phyloP scores from a whole-genome alignment of 148 eudicot species.

The Salicornia ramosissima region DNA sequence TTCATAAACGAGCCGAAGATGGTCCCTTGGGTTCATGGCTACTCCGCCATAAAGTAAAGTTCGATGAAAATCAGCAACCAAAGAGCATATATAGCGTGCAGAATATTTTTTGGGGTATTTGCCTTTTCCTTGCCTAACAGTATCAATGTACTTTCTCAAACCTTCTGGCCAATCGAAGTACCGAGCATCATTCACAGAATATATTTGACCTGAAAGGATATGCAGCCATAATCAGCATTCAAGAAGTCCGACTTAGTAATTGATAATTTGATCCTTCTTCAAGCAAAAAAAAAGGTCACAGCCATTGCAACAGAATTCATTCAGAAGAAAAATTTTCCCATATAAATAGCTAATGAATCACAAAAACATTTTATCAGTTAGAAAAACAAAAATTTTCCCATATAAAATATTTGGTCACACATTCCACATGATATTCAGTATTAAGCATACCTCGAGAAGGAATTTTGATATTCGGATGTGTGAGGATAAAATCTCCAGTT shows the following conservation, averaged over 20 bases:
- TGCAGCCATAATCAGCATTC: constrained; percentile 5
- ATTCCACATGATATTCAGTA: neutral
- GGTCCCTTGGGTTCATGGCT: constrained; percentile 96
- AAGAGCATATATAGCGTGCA: constrained; percentile 87
- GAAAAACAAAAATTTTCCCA: too few relatives aligned
- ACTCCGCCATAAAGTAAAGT: constrained; percentile 89
- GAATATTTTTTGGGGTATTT: constrained; percentile 83
- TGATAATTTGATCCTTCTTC: too few relatives aligned
- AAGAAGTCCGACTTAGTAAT: neutral
- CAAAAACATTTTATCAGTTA: neutral
- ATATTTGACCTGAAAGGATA: constrained; percentile 77
- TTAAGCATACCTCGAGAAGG: constrained; percentile 64
- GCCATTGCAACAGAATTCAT: too few relatives aligned
- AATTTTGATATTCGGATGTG: constrained; percentile 70
- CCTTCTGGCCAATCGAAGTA: constrained; percentile 99
- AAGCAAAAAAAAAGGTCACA: too few relatives aligned
- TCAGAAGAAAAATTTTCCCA: neutral
- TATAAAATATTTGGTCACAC: neutral
- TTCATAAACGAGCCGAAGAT: constrained; percentile 93
- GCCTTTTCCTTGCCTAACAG: constrained; percentile 93
- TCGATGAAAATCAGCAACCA: constrained; percentile 97
- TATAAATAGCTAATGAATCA: neutral
- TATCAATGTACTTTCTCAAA: constrained; percentile 77
- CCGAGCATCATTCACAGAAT: constrained; percentile 98
- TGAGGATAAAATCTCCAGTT: constrained; percentile 84